phyloP scores from a whole-genome alignment of 2,329 filamentous ascomycete genomes.

The Leptographium galeiforme region DNA sequence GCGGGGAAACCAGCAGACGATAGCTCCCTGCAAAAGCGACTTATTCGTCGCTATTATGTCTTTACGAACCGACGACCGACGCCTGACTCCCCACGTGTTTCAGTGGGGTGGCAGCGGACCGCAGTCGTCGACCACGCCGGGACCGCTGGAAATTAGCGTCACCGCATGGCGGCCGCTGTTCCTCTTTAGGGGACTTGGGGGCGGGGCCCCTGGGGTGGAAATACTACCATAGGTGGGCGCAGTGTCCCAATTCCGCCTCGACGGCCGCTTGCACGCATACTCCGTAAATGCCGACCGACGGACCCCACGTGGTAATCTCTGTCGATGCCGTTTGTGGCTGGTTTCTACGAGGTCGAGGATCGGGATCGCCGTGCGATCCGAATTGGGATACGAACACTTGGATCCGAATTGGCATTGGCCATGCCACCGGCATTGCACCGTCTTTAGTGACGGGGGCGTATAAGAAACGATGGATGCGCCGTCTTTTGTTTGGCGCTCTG shows the following conservation, averaged over 20 bases:
- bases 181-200: too few species aligned
- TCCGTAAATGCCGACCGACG: background rate
- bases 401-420: background rate
- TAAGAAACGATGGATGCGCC: background rate
- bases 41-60: too few species aligned
- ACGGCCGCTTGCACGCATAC: background rate
- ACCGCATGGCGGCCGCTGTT: too few species aligned
- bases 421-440: background rate
- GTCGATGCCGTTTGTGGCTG: background rate
- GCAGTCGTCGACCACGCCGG: too few species aligned
- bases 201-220: background rate
- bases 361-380: too few species aligned
- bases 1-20: too few species aligned
- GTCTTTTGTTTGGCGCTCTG: too few species aligned
- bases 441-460: background rate
- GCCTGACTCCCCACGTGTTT: too few species aligned
- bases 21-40: too few species aligned
- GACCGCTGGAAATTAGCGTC: too few species aligned
- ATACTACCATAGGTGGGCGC: background rate
- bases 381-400: background rate
- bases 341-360: background rate
- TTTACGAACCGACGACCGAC: too few species aligned
- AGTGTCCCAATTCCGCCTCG: background rate
- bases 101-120: too few species aligned
- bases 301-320: background rate